Evolutionary conservation across 306 rosid species (phyloP), one percentile per base, ranked within the genome.

Genomic region (Begonia loranthoides): DNA sequence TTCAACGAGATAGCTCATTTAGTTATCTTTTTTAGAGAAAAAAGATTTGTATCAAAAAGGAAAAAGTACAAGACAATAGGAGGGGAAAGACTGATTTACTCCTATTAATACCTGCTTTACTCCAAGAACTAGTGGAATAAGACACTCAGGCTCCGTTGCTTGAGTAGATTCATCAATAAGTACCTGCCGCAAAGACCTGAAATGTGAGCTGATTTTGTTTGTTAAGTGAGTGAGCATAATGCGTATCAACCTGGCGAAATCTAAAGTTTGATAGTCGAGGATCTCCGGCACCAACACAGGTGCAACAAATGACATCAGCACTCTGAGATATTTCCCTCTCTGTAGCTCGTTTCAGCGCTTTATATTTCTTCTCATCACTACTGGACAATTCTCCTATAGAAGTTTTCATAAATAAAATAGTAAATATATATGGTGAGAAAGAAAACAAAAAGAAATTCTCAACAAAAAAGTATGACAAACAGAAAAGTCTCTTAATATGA

Each of bases 251-350:
- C 99, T 92, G 99, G 59, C 99, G 99, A 55, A 83, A 92, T 74
- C 99, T 80, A 87, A 92, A 92, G 56, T 92, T 92, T 28, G 96
- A 79, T 50, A 92, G 75, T 41, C 99, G 84, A 47, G 99, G 99
- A 64, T 92, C 99, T 63, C 99, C 96, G 65, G 99, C 96, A 51
- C 99, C 99, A 67, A 79, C 94, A 75, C 99, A 92, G 10, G 99
- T 92, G 76, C 99, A 92, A 68, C 99, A 92, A 38, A 92, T 92
- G 63, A 92, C 99, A 79, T 92, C 99, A 52, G 99, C 96, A 69
- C 99, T 92, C 75, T 92, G 99, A 73, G 99, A 92, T 73, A 92
- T 92, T 75, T 92, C 99, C 71, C 99, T 82, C 70, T 92, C 99
- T 13, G 99, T 92, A 48, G 99, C 99, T 62, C 99, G 76, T 76